Base-by-base conservation (phyloP, 1,284 basidiomycete species). In the Singerocomus rubriflavus region DNA sequence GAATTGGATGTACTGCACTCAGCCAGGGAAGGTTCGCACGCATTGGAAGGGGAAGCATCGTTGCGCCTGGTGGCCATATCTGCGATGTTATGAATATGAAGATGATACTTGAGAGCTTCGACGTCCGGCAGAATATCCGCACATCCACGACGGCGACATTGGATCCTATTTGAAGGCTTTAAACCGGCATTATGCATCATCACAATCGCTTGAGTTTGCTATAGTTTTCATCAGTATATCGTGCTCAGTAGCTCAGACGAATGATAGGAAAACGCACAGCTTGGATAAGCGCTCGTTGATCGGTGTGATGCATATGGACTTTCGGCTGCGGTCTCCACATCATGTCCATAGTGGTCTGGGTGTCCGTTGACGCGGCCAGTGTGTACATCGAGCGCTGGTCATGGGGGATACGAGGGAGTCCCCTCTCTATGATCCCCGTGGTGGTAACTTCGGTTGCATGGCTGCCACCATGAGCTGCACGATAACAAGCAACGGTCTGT, bases 81-180 rank as follows among this genome's bases (percentile, higher is more conserved):
- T 33, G 72, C 66, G 39, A 83, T 73, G 57, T 80, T 75, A 61
- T 85, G 82, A 26, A 85, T 76, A 54, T 82, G 78, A 36, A 85
- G 66, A 59, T 85, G 83, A 55, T 71, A 77, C 47, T 75, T 73
- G 44, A 85, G 72, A 38, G 76, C 75, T 53, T 72, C 69, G 41
- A 77, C 71, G 46, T 72, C 71, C 9, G 64, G 62, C 13, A 85
- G 63, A 5, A 73, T 67, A 58, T 81, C 73, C 11, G 68, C 65
- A 60, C 83, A 85, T 31, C 73, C 79, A 29, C 68, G 63, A n/a
- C 80, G 74, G 29, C 70, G 72, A 60, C 83, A 85, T 12, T 78
- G 63, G 17, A 74, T 61, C 36, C 57, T 56, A 34, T 58, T 57
- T 17, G 66, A 57, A 34, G 54, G 61, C n/a, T 55, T 55, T 48